phyloP scores from a whole-genome alignment of 2,329 filamentous ascomycete genomes.

The Pezizomycotina sp. region DNA sequence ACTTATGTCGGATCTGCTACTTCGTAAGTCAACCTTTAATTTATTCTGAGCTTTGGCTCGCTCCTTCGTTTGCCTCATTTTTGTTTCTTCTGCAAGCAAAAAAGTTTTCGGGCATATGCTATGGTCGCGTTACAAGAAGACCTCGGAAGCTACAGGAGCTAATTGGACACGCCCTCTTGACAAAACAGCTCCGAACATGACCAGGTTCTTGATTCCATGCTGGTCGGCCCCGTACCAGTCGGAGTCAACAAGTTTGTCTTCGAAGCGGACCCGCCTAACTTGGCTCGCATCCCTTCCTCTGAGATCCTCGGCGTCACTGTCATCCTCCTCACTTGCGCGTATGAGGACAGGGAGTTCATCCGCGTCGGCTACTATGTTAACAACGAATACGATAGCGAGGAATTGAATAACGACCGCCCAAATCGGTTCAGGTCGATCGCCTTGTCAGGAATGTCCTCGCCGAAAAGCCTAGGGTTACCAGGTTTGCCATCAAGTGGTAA shows the following conservation, averaged over 20 bases:
- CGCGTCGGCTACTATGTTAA: conserved; percentile 99
- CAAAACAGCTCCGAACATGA: conserved; percentile 87
- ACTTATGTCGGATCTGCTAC: conserved; percentile 98
- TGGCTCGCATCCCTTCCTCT: conserved; percentile 74
- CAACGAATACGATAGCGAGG: conserved; percentile 92
- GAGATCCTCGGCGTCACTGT: conserved; percentile 96
- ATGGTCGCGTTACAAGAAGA: too few relatives aligned
- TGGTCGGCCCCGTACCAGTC: conserved; percentile 92
- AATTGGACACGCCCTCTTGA: too few relatives aligned
- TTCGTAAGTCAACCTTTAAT: too few relatives aligned
- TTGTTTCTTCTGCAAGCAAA: too few relatives aligned
- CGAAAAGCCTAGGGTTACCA: conserved; percentile 91
- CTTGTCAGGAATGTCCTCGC: conserved; percentile 83
- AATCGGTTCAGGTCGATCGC: conserved; percentile 83
- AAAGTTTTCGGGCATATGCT: too few relatives aligned
- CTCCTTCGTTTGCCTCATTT: too few relatives aligned
- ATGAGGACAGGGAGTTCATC: conserved; percentile 91
- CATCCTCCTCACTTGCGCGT: conserved; percentile 87
- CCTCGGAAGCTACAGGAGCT: too few relatives aligned
- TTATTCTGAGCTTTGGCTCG: too few relatives aligned
- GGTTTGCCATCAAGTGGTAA: conserved; percentile 97
- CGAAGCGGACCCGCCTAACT: conserved; percentile 83
- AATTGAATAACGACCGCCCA: conserved; percentile 77
- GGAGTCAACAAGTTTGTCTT: conserved; percentile 99
- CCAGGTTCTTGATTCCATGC: conserved; percentile 90